A percentile compares a stretch with the other conserved stretches of the same genome.
Evolutionary conservation across 805 yeast species (phyloP).

Genomic region (Metschnikowia cubensis): DNA sequence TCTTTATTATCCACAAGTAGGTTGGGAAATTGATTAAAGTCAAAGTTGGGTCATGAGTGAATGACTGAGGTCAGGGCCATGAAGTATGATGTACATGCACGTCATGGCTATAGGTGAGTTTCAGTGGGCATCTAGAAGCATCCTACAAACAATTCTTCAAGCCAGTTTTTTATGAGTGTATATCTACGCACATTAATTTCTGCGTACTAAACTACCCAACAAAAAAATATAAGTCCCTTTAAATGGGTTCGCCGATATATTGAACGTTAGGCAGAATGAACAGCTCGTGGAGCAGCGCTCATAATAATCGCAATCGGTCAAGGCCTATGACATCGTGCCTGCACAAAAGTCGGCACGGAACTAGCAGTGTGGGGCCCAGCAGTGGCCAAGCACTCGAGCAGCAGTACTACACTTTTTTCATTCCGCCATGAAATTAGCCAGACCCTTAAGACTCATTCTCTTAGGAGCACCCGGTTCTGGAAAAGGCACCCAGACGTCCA

Average conservation of each 20-base stretch:
- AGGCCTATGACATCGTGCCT: not conserved
- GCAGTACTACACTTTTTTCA: not conserved
- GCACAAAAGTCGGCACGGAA: not conserved
- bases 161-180: too few species aligned
- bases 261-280: too few species aligned
- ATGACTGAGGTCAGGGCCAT: too few species aligned
- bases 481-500: slow-evolving; percentile 82
- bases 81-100: too few species aligned
- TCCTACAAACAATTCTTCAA: too few species aligned
- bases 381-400: not conserved
- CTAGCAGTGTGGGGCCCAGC: not conserved
- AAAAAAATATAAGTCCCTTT: not conserved
- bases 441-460: slow-evolving; percentile 49
- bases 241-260: too few species aligned
- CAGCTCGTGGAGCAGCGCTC: not conserved
- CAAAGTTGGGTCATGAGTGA: too few species aligned
- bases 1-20: too few species aligned
- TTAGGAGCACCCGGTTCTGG: slow-evolving; percentile 97
- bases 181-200: too few species aligned
- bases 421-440: slow-evolving; percentile 6
- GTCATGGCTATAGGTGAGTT: too few species aligned
- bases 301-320: not conserved
- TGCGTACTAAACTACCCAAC: not conserved
- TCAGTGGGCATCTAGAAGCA: too few species aligned
- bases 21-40: too few species aligned